Base-by-base conservation (phyloP, 352 stramenopile genomes). In the Globisporangium barbulae region DNA sequence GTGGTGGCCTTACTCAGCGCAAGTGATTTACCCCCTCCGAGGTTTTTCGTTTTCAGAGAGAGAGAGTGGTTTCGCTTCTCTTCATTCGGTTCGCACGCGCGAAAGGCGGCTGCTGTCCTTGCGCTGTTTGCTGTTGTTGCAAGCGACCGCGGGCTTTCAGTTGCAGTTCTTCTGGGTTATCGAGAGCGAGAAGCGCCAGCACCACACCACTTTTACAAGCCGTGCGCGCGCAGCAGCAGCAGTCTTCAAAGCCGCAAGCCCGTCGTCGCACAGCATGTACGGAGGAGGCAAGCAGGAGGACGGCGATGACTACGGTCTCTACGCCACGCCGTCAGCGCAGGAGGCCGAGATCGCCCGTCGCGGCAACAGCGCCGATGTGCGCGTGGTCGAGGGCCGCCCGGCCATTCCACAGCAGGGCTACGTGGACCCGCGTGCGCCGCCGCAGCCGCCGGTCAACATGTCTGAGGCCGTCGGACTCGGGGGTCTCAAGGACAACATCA, bases 401-500 rank as follows among this genome's bases (percentile, higher is more conserved):
- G 53, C 52, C 5, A 56, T 73, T 39, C 55, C 56, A 9, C 81
- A 90, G 59, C 70, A 85, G 49, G 81, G 79, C 25, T 89, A 90
- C 59, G 78, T 85, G 39, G 63, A 68, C 64, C 84, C 84, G 44
- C 82, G 71, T 6, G 82, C 70, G 35, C 68, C 74, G 28, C 75
- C 73, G 9, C 69, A 88, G 47, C 84, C 82, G 39, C 79, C 82
- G 0, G 78, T 90, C 62, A 88, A 90, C 71, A 74, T 93, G 70
- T 89, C 81, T 52, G 81, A 90, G 63, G 80, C 79, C 55, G 79
- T 89, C 17, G 83, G 76, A 0, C 31, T 37, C 31, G 31, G 31
- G 31, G 31, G 31, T 3, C 31, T 37, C 31, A 80, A 91, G 67
- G 79, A 82, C 75, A 94, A 94, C 72, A 88, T 95, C 71, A 95